Conservation (phyloP, 352 stramenopile species). For the Blastocystis sp. region DNA sequence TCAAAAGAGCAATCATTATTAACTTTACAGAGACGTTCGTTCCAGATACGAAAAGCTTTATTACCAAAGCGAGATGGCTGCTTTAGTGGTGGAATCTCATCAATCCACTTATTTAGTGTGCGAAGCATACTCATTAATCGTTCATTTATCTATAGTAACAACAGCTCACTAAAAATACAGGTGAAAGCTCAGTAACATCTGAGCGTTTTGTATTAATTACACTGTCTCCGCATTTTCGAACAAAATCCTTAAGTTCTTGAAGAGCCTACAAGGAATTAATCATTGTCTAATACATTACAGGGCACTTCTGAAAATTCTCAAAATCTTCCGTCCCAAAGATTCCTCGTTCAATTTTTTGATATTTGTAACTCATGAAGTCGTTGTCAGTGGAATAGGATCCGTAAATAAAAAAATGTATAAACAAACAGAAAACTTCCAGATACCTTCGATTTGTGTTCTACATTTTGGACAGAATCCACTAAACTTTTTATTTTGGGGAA, state of each 20-base stretch:
- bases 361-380: neutral
- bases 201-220: slow-evolving; percentile 58
- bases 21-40: slow-evolving; percentile 71
- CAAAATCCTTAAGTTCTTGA: slow-evolving; percentile 56
- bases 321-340: slow-evolving; percentile 33
- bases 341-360: slow-evolving; percentile 40
- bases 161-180: neutral
- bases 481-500: neutral
- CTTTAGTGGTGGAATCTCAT: slow-evolving; percentile 82
- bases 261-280: neutral
- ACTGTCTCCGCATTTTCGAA: slow-evolving; percentile 41
- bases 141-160: neutral
- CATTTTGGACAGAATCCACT: neutral
- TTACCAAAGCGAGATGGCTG: slow-evolving; percentile 89
- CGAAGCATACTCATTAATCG: slow-evolving; percentile 65
- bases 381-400: neutral
- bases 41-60: slow-evolving; percentile 83
- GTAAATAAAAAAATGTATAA: neutral
- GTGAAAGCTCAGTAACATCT: slow-evolving; percentile 10
- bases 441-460: neutral
- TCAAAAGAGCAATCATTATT: neutral
- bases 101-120: slow-evolving; percentile 76
- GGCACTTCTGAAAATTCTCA: slow-evolving; percentile 56
- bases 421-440: neutral
- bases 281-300: neutral